phyloP scores from a whole-genome alignment of 768 basidiomycete species.

The Amanita brunnescens region DNA sequence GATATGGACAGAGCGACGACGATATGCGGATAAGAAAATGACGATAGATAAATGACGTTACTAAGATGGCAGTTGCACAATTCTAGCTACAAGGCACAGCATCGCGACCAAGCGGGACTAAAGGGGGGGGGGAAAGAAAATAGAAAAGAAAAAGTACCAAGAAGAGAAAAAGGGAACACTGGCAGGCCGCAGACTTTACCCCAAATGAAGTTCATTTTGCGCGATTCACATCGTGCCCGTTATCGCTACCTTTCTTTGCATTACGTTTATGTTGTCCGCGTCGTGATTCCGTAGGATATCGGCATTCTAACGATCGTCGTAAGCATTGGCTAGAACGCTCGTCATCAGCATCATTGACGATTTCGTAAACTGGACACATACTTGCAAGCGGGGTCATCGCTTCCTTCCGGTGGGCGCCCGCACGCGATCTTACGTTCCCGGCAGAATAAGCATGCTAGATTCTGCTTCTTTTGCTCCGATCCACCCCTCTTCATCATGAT shows the following conservation, averaged over 20 bases:
- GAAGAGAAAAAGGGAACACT: background rate
- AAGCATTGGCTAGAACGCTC: slow-evolving; percentile 36
- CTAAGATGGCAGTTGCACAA: background rate
- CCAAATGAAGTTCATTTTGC: background rate
- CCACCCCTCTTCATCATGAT: slow-evolving; percentile 7
- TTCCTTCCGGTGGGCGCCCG: slow-evolving; percentile 26
- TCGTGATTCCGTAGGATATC: slow-evolving; percentile 37
- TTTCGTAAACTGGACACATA: slow-evolving; percentile 18
- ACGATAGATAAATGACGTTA: background rate
- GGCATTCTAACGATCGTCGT: slow-evolving; percentile 38
- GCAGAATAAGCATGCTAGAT: slow-evolving; percentile 32
- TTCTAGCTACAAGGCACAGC: background rate
- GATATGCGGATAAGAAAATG: background rate
- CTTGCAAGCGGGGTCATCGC: slow-evolving; percentile 41
- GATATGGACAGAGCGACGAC: background rate
- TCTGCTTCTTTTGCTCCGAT: slow-evolving; percentile 19
- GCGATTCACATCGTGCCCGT: background rate
- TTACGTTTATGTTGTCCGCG: slow-evolving; percentile 8
- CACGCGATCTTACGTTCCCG: slow-evolving; percentile 35
- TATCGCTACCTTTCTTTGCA: slow-evolving; percentile 2
- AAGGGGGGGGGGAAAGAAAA: background rate
- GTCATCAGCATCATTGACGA: background rate
- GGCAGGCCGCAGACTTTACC: no score
- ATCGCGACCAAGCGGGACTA: background rate
- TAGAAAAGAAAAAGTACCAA: background rate